Conservation (phyloP, 2,329 filamentous ascomycete species). For the Fusarium setosum region DNA sequence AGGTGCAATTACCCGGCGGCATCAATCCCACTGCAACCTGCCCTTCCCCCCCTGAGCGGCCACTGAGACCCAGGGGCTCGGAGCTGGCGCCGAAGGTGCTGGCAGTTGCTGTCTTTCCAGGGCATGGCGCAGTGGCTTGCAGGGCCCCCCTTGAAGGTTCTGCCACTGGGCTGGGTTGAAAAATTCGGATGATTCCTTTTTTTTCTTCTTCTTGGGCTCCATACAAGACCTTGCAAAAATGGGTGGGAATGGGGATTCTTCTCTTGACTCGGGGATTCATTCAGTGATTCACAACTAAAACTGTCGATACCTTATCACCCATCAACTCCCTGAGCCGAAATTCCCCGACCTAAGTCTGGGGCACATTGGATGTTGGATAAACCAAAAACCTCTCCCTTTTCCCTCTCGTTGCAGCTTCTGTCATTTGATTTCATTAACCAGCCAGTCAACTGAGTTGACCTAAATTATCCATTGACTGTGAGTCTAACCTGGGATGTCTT, state of each 20-base stretch:
- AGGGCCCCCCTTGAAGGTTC: conserved; percentile 5
- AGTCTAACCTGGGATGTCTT: conserved; percentile 28
- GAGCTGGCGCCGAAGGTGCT: conserved; percentile 19
- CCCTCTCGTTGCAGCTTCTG: neutral
- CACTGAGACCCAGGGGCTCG: neutral
- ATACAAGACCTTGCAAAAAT: conserved; percentile 9
- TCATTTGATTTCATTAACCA: neutral
- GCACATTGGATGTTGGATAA: too few relatives aligned
- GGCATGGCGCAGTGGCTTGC: conserved; percentile 25
- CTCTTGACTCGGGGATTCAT: conserved; percentile 10
- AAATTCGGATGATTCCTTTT: conserved; percentile 21
- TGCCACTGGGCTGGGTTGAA: neutral
- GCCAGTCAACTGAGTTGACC: conserved; percentile 2
- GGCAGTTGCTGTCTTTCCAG: conserved; percentile 1
- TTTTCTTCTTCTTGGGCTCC: conserved; percentile 24
- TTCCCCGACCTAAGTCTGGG: conserved; percentile 17
- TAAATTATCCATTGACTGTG: conserved; percentile 15
- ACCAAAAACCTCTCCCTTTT: neutral
- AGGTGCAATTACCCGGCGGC: conserved; percentile 31
- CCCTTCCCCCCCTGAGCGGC: neutral
- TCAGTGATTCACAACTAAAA: conserved; percentile 30
- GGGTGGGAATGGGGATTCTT: conserved; percentile 15
- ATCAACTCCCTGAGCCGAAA: conserved; percentile 10
- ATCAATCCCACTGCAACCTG: conserved; percentile 2
- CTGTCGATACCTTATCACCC: neutral